Evolutionary conservation across 2,329 filamentous ascomycete genomes (phyloP).

Genomic region (Anisogramma anomala): DNA sequence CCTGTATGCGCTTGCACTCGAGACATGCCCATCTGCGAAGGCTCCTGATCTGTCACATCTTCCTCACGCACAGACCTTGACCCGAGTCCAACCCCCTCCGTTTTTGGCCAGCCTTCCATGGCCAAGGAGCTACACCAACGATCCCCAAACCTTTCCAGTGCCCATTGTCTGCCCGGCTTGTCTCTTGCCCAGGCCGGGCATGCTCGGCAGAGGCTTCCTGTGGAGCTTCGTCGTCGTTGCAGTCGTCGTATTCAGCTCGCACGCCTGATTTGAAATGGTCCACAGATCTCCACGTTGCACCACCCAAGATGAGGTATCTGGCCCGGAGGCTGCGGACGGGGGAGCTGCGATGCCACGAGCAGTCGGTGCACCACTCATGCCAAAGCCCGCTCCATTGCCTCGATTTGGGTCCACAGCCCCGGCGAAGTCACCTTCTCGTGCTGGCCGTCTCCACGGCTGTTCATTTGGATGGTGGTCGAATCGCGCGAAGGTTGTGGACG

Average conservation of each 20-base stretch:
- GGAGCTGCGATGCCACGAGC: background rate
- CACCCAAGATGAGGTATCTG: background rate
- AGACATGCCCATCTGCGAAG: background rate
- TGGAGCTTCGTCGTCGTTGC: slow-evolving; percentile 2
- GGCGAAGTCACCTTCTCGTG: slow-evolving; percentile 10
- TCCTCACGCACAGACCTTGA: background rate
- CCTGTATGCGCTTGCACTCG: slow-evolving; percentile 6
- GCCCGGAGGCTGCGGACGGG: background rate
- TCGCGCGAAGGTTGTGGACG: background rate
- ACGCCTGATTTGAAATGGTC: background rate
- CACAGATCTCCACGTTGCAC: background rate
- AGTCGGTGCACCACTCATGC: background rate
- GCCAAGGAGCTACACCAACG: slow-evolving; percentile 9
- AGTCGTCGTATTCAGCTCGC: background rate
- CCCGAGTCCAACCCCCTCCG: background rate
- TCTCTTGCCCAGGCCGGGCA: slow-evolving; percentile 10
- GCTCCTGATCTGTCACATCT: background rate
- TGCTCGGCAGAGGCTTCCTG: slow-evolving; percentile 8
- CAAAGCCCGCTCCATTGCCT: slow-evolving; percentile 12
- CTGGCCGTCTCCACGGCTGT: slow-evolving; percentile 12
- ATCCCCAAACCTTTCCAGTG: slow-evolving; percentile 11
- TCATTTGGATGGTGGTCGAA: slow-evolving; percentile 2
- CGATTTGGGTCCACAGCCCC: slow-evolving; percentile 10
- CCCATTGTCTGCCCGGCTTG: background rate
- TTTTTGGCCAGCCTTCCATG: background rate